These are phyloP conservation scores for Thalassiosira ordinaria DNA, from an alignment of 352 stramenopile species.

Conservation along the genomic window DNA sequence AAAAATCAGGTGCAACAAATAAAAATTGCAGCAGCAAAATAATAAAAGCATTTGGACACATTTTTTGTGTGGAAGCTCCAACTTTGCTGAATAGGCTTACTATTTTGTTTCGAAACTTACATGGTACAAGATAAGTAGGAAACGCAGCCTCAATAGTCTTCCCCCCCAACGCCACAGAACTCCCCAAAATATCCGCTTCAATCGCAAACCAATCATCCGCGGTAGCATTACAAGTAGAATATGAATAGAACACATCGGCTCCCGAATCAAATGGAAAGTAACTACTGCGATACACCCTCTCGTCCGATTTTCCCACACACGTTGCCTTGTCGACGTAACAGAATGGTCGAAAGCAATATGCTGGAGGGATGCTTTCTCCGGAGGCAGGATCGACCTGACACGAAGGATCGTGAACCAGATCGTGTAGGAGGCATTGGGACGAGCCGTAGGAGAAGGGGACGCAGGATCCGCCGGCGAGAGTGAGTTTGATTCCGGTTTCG, in stretches of 20 bases:
- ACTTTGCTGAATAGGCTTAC: no score
- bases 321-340: slow-evolving; percentile 3
- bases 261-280: slow-evolving; percentile 6
- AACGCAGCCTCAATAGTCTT: not conserved
- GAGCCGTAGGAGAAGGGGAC: not conserved
- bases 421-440: not conserved
- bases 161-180: not conserved
- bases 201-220: slow-evolving; percentile 3
- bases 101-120: no score
- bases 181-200: not conserved
- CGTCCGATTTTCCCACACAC: not conserved
- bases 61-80: no score
- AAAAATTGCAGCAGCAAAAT: no score
- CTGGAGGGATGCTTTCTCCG: not conserved
- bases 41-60: no score
- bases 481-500: not conserved
- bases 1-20: no score
- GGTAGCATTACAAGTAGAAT: slow-evolving; percentile 1
- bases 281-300: not conserved
- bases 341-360: not conserved
- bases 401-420: not conserved
- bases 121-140: not conserved
- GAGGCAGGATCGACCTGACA: not conserved
- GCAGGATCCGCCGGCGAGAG: not conserved
- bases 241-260: slow-evolving; percentile 7